Conservation (phyloP, 1,284 basidiomycete genomes). For the Moniliella sp. region DNA sequence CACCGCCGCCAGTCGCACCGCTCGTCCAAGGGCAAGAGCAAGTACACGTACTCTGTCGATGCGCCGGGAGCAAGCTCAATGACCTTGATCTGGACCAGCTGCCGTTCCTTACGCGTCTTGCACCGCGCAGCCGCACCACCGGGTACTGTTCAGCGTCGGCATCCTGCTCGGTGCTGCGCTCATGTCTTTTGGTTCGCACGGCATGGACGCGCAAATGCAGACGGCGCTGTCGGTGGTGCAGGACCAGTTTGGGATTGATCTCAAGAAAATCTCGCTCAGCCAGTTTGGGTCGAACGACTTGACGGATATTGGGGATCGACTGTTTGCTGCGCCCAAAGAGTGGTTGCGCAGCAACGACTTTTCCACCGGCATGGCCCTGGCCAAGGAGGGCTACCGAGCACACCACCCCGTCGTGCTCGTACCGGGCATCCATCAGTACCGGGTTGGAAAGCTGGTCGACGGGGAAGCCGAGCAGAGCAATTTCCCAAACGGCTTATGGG, state of each 20-base stretch:
- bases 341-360: slow-evolving; percentile 30
- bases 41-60: no score
- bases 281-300: slow-evolving; percentile 21
- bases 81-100: no score
- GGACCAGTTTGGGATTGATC: no score
- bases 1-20: no score
- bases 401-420: slow-evolving; percentile 28
- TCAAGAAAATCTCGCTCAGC: no score
- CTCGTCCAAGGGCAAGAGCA: no score
- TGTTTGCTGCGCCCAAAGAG: slow-evolving; percentile 15
- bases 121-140: no score
- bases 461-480: slow-evolving; percentile 30
- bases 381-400: slow-evolving; percentile 11
- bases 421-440: no score
- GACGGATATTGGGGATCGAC: slow-evolving; percentile 18
- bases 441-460: no score
- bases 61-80: no score
- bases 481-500: slow-evolving; percentile 29
- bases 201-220: slow-evolving; percentile 18
- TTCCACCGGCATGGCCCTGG: slow-evolving; percentile 14
- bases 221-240: no score
- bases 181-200: slow-evolving; percentile 11
- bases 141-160: slow-evolving; percentile 18
- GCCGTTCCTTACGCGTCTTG: no score
- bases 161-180: slow-evolving; percentile 12